These are phyloP conservation scores for Cenchrus fungigraminus DNA, from an alignment of 176 grass and related monocot species.

Conservation along the genomic window DNA sequence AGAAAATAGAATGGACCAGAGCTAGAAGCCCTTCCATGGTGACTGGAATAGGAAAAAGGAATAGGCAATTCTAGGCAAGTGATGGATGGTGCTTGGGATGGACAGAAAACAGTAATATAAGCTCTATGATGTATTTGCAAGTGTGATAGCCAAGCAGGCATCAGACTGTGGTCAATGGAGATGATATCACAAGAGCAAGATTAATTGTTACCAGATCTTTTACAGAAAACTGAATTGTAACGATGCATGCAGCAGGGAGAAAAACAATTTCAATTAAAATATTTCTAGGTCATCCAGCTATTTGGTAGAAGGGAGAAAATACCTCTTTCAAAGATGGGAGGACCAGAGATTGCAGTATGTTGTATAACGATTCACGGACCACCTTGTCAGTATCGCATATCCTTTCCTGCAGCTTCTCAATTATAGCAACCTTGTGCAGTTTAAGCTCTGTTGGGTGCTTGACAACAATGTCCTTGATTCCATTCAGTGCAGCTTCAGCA, in stretches of 20 bases:
- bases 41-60: background rate
- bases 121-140: background rate
- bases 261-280: background rate
- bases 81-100: background rate
- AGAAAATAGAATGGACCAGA: constrained; percentile 7
- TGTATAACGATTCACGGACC: constrained; percentile 72
- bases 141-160: constrained; percentile 1
- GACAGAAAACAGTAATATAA: constrained; percentile 10
- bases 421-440: constrained; percentile 71
- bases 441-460: constrained; percentile 86
- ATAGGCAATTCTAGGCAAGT: background rate
- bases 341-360: constrained; percentile 67
- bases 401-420: constrained; percentile 83
- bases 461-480: constrained; percentile 67
- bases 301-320: background rate
- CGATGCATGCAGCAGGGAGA: background rate
- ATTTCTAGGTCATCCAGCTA: background rate
- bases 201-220: background rate
- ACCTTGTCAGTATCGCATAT: constrained; percentile 68
- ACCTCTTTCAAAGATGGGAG: constrained; percentile 91
- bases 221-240: constrained; percentile 14
- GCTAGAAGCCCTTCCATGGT: background rate
- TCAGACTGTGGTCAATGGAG: background rate
- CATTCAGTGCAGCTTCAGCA: constrained; percentile 74
- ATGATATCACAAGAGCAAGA: background rate